phyloP scores from a whole-genome alignment of 495 filamentous ascomycete genomes.

The Parathielavia hyrcaniae region DNA sequence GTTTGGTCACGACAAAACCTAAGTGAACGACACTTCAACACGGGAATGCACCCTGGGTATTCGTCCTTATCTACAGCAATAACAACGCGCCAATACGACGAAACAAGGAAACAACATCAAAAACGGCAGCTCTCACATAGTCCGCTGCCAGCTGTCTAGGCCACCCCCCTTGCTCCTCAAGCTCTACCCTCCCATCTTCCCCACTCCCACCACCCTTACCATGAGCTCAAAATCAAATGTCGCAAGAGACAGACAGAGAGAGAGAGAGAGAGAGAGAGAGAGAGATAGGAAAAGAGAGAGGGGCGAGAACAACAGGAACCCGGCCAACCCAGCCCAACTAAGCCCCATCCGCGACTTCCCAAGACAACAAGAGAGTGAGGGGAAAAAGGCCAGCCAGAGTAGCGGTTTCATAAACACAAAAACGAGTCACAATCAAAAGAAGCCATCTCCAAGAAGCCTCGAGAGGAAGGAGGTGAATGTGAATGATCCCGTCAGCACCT shows the following conservation, averaged over 20 bases:
- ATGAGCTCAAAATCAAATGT: neutral
- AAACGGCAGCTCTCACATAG: neutral
- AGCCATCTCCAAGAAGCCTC: conserved; percentile 18
- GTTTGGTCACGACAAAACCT: too few relatives aligned
- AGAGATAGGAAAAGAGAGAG: too few relatives aligned
- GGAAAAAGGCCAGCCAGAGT: too few relatives aligned
- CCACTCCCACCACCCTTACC: neutral
- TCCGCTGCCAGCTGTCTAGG: neutral
- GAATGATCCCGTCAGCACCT: neutral
- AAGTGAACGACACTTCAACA: neutral
- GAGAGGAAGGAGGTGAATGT: conserved; percentile 1
- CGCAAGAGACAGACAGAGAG: too few relatives aligned
- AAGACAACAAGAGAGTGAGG: neutral
- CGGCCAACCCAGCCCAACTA: neutral
- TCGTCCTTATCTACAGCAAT: conserved; percentile 14
- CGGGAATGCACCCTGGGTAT: conserved; percentile 19
- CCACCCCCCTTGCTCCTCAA: neutral
- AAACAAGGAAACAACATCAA: neutral
- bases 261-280: too few relatives aligned
- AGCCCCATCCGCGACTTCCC: neutral
- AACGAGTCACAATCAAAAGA: neutral
- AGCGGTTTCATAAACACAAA: too few relatives aligned
- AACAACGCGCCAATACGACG: neutral
- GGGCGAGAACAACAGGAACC: neutral
- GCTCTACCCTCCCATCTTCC: neutral